Base-by-base conservation (phyloP, 768 basidiomycete genomes). In the Trametes maxima region DNA sequence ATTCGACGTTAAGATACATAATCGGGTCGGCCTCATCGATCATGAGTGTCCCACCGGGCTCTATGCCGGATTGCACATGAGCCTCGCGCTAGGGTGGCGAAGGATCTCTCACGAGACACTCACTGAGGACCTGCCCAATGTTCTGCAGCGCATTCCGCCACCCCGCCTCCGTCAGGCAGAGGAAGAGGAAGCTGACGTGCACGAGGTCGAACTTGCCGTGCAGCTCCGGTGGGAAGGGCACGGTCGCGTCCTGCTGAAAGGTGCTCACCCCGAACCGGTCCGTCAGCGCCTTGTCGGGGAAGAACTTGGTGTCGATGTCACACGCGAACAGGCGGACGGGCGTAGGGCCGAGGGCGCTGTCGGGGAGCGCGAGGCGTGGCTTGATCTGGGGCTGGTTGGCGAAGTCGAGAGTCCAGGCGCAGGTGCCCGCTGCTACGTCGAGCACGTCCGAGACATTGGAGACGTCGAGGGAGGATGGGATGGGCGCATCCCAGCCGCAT, bases 171-270 rank as follows among this genome's bases (percentile, higher is more conserved):
- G 50, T 65, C 50, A 62, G 36, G 22, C 63, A 59, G 19, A 66
- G n/a, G n/a, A 59, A 42, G 2, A 68, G 42, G 28, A 64, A 55
- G 33, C 63, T 60, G n/a, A 63, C 54, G 43, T 67, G 65, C 2
- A 66, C 57, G 14, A 67, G 36, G 51, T 68, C 67, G 47, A 60
- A 68, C 16, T 40, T 63, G 10, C 55, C 65, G 16, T 58, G 55
- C 35, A 62, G 36, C 14, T 60, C 60, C 1, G 17, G 25, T 5
- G 57, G 63, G 45, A 68, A 67, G 2, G 63, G 63, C 44, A 57
- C 55, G 4, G 65, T 66, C 17, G 60, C 57, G 33, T 68, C 67
- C 19, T 66, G 67, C 44, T 60, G 24, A 54, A 68, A 68, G 11
- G 68, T 59, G 21, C n/a, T 50, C 46, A 68, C 40, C 0, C 63